Evolutionary conservation across 345 rosid genomes (phyloP).

Genomic region (Cochlearia excelsa): DNA sequence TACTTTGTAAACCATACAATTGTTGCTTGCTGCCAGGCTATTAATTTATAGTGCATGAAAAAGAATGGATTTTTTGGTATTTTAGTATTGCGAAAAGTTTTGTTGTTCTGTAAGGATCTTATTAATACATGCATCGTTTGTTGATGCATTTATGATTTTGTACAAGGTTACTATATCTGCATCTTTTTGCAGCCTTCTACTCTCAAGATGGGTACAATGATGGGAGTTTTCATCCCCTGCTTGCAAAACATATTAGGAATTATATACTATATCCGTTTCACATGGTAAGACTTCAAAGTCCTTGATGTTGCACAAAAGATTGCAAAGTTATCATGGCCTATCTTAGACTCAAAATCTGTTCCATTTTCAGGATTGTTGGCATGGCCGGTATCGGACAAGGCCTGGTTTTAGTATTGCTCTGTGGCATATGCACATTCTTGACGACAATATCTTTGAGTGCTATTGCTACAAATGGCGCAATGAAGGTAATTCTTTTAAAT

Average conservation of each 20-base stretch:
- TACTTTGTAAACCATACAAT: constrained; percentile 12
- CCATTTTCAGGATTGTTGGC: constrained; percentile 89
- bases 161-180: constrained; percentile 32
- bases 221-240: constrained; percentile 99
- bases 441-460: constrained; percentile 95
- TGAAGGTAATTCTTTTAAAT: constrained; percentile 64
- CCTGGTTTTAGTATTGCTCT: constrained; percentile 71
- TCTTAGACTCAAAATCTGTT: constrained; percentile 23
- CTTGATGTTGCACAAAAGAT: constrained; percentile 23
- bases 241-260: constrained; percentile 97
- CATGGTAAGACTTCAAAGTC: constrained; percentile 59
- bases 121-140: constrained; percentile 3
- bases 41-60: constrained; percentile 18
- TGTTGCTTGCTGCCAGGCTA: constrained; percentile 9
- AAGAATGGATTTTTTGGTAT: constrained; percentile 18
- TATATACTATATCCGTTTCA: constrained; percentile 94
- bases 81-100: constrained; percentile 3
- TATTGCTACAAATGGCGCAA: constrained; percentile 99
- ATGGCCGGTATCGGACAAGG: constrained; percentile 95
- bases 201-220: constrained; percentile 87
- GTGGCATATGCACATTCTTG: constrained; percentile 92
- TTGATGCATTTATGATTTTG: constrained; percentile 16
- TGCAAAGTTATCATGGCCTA: constrained; percentile 23
- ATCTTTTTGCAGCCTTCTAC: constrained; percentile 57
- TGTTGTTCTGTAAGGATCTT: constrained; percentile 10